Conservation (phyloP, 306 rosid genomes). For the Glycine latifolia region DNA sequence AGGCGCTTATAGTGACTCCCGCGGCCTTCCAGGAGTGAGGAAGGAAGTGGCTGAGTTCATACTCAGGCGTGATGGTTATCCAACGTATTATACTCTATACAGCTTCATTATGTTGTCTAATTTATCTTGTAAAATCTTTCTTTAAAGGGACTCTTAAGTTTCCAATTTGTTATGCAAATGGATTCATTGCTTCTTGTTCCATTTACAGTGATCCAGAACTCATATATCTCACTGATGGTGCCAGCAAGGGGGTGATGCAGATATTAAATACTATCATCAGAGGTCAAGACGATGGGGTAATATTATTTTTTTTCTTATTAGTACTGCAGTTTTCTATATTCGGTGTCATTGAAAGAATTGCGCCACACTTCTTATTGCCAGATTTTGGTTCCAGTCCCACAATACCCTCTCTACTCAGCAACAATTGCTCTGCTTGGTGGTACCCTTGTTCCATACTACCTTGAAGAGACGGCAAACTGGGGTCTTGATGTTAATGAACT, state of each 20-base stretch:
- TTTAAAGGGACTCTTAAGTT: constrained; percentile 38
- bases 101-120: neutral
- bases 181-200: constrained; percentile 47
- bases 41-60: constrained; percentile 97
- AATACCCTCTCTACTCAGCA: constrained; percentile 98
- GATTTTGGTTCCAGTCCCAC: constrained; percentile 99
- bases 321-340: constrained; percentile 21
- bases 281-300: constrained; percentile 92
- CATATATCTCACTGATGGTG: constrained; percentile 97
- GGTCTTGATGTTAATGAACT: constrained; percentile 89
- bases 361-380: constrained; percentile 49
- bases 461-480: constrained; percentile 99
- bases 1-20: constrained; percentile 99
- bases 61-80: constrained; percentile 93
- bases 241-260: constrained; percentile 99
- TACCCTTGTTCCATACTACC: constrained; percentile 94
- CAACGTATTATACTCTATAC: constrained; percentile 65
- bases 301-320: constrained; percentile 7
- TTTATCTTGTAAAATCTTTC: neutral
- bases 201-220: constrained; percentile 89
- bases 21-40: constrained; percentile 90
- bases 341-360: constrained; percentile 36
- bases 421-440: constrained; percentile 89
- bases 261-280: constrained; percentile 85
- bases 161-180: constrained; percentile 43